Percentiles rank a stretch among this genome's conserved stretches.
Evolutionary conservation across 202 grass and related monocot genomes (phyloP).

Genomic region (Brachypodium distachyon): DNA sequence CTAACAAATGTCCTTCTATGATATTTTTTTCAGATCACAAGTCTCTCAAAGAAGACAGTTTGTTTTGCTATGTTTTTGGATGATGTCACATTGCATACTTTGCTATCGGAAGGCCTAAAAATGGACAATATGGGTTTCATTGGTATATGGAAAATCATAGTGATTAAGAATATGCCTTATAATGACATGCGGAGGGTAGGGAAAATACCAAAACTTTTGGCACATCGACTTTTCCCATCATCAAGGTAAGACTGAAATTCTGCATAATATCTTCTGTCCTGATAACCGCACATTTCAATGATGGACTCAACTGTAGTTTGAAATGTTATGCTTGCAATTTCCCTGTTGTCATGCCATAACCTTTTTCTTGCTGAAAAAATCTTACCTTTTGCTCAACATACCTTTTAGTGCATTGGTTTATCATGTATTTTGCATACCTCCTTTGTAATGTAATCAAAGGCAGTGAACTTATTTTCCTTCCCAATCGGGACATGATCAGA

Average conservation of each 20-base stretch:
- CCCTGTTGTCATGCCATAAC: background rate
- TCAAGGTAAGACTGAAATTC: conserved; percentile 56
- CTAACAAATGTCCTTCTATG: conserved; percentile 13
- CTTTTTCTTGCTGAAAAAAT: background rate
- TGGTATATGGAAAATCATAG: conserved; percentile 88
- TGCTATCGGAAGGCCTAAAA: conserved; percentile 85
- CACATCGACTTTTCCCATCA: conserved; percentile 86
- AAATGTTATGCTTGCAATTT: background rate
- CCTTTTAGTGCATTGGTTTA: background rate
- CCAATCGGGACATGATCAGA: background rate
- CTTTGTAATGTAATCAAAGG: background rate
- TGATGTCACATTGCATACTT: conserved; percentile 71
- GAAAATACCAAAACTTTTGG: conserved; percentile 93
- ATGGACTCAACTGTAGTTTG: background rate
- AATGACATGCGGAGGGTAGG: conserved; percentile 94
- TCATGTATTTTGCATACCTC: background rate
- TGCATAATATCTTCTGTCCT: conserved; percentile 3
- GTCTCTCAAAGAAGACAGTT: conserved; percentile 91
- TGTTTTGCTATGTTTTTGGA: conserved; percentile 99
- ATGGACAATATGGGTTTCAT: conserved; percentile 73
- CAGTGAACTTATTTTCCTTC: background rate
- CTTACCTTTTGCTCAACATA: background rate
- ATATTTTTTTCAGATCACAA: conserved; percentile 64
- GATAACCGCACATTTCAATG: background rate
- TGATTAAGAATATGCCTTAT: conserved; percentile 90